These are phyloP conservation scores for Yamadazyma sp. DNA, from an alignment of 805 yeast species.

Conservation along the genomic window DNA sequence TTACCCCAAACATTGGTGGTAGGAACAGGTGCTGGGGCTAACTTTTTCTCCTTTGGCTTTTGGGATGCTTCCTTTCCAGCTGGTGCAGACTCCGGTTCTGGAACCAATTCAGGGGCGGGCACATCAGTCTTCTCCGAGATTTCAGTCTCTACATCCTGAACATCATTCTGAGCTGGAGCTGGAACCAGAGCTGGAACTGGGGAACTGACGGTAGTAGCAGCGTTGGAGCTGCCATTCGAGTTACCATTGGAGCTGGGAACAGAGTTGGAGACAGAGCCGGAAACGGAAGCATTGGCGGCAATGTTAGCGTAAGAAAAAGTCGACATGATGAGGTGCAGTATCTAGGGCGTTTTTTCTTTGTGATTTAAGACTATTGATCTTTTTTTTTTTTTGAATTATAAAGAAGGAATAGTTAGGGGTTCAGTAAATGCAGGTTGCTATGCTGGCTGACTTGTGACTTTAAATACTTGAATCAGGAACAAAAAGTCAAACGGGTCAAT, in stretches of 20 bases:
- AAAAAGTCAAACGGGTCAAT: conserved; percentile 7
- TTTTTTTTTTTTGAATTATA: no score
- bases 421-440: no score
- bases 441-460: neutral
- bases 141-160: neutral
- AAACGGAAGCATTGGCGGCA: conserved; percentile 36
- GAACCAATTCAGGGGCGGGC: conserved; percentile 7
- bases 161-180: neutral
- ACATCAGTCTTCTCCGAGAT: conserved; percentile 9
- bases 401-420: no score
- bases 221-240: conserved; percentile 8
- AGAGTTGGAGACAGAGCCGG: conserved; percentile 12
- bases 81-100: conserved; percentile 10
- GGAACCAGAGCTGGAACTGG: conserved; percentile 4
- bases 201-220: conserved; percentile 8
- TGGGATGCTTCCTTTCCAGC: conserved; percentile 18
- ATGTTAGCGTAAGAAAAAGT: conserved; percentile 42
- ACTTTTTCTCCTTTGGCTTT: conserved; percentile 20
- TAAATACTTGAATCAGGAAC: conserved; percentile 1
- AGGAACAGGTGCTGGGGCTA: conserved; percentile 50
- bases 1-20: conserved; percentile 43
- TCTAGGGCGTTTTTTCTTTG: no score
- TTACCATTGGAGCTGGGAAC: conserved; percentile 11
- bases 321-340: conserved; percentile 13
- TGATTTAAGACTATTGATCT: no score